A percentile compares a stretch with the other conserved stretches of the same genome.
phyloP scores from a whole-genome alignment of 768 basidiomycete genomes.

The Paxillus ammoniavirescens region DNA sequence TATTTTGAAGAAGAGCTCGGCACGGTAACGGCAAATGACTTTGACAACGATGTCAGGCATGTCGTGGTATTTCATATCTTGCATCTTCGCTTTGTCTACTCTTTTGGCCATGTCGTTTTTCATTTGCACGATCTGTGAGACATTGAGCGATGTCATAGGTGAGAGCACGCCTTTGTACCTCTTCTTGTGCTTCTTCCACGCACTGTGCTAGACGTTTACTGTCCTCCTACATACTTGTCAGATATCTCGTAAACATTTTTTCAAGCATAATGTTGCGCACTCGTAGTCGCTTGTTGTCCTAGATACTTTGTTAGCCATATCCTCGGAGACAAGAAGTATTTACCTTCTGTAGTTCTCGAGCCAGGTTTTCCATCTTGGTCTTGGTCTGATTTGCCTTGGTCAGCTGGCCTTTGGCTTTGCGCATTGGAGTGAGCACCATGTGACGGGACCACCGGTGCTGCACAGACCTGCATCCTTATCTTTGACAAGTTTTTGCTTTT shows the following conservation, averaged over 20 bases:
- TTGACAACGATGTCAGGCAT: slow-evolving; percentile 90
- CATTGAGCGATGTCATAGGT: slow-evolving; percentile 3
- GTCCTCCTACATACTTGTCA: slow-evolving; percentile 60
- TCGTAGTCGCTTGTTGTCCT: slow-evolving; percentile 90
- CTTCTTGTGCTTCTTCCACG: slow-evolving; percentile 85
- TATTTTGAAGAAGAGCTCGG: slow-evolving; percentile 91
- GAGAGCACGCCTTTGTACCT: slow-evolving; percentile 43
- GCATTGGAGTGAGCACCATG: slow-evolving; percentile 14
- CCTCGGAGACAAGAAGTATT: slow-evolving; percentile 10
- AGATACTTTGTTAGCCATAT: slow-evolving; percentile 15
- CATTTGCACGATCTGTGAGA: slow-evolving; percentile 69
- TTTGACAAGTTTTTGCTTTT: slow-evolving; percentile 87
- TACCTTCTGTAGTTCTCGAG: slow-evolving; percentile 88
- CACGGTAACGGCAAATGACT: slow-evolving; percentile 84
- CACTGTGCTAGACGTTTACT: slow-evolving; percentile 76
- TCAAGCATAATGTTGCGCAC: slow-evolving; percentile 41
- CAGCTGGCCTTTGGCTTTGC: slow-evolving; percentile 74
- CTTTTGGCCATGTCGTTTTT: slow-evolving; percentile 81
- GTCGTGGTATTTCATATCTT: slow-evolving; percentile 80
- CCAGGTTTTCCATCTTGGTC: slow-evolving; percentile 87
- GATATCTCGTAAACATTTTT: slow-evolving; percentile 13
- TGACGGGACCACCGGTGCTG: not conserved
- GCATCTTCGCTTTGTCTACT: slow-evolving; percentile 72
- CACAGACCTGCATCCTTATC: slow-evolving; percentile 83
- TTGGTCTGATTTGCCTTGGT: slow-evolving; percentile 89